Percentiles rank a stretch among this genome's conserved stretches.
These are phyloP conservation scores for Iris macrosiphon DNA, from an alignment of 106 monocot genomes.

Conservation along the genomic window DNA sequence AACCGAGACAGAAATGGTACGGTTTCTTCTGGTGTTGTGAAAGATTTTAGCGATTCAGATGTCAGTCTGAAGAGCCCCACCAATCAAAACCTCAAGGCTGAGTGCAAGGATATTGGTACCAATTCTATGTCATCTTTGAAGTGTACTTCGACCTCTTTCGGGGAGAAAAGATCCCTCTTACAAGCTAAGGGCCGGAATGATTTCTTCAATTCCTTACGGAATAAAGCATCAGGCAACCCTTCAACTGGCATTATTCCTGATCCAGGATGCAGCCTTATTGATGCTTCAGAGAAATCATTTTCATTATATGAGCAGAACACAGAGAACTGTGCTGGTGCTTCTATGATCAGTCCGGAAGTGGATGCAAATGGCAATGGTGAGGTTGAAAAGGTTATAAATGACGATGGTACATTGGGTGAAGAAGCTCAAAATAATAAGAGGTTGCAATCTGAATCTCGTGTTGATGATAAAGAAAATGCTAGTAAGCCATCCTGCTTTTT, in stretches of 20 bases:
- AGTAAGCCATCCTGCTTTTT: neutral
- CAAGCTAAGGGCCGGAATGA: conserved; percentile 47
- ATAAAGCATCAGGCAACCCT: conserved; percentile 23
- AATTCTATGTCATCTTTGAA: neutral
- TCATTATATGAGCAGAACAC: neutral
- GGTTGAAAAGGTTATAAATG: neutral
- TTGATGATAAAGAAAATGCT: neutral
- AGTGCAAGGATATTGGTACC: conserved; percentile 6
- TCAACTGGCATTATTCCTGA: conserved; percentile 10
- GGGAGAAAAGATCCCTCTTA: conserved; percentile 29
- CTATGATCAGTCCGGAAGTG: neutral
- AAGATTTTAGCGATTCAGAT: conserved; percentile 11
- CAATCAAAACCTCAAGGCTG: conserved; percentile 17
- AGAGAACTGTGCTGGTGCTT: neutral
- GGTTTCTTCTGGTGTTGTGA: conserved; percentile 20
- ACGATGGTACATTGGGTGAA: neutral
- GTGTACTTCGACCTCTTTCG: conserved; percentile 5
- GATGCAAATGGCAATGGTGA: no score
- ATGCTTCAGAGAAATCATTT: neutral
- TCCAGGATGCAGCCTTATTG: neutral
- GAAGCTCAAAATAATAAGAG: neutral
- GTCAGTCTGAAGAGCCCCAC: conserved; percentile 14
- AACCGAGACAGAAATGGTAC: conserved; percentile 44
- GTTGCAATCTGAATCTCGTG: neutral
- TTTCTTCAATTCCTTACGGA: conserved; percentile 65